Evolutionary conservation across 2,329 filamentous ascomycete species (phyloP).

Genomic region (Colletotrichum camelliae): DNA sequence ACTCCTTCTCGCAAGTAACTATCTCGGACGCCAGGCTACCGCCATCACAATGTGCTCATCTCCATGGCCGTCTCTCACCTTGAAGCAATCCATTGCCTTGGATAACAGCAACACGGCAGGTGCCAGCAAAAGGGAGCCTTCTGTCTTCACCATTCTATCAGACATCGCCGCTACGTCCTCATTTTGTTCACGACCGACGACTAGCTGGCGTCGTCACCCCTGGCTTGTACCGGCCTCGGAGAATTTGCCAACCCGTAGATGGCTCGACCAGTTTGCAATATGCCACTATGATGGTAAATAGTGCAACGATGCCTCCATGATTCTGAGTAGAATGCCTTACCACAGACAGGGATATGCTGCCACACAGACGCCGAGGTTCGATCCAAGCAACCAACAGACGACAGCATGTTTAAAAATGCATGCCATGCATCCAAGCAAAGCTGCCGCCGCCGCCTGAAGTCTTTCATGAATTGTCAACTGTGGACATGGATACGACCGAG

Average conservation of each 20-base stretch:
- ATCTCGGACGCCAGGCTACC: background rate
- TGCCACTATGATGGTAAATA: background rate
- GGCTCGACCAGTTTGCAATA: background rate
- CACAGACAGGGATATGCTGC: background rate
- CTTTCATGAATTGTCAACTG: background rate
- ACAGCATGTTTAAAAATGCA: background rate
- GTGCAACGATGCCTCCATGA: background rate
- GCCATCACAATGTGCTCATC: too few species aligned
- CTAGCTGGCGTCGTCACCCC: background rate
- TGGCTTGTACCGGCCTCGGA: background rate
- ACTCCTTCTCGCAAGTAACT: background rate
- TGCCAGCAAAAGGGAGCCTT: background rate
- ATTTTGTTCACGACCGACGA: background rate
- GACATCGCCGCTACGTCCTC: background rate
- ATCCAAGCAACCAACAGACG: background rate
- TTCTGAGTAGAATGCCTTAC: background rate
- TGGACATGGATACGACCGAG: background rate
- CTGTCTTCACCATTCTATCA: background rate
- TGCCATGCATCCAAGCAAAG: background rate
- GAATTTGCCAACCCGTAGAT: conserved; percentile 1
- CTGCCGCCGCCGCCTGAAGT: background rate
- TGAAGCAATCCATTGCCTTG: background rate
- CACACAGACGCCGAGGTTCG: background rate
- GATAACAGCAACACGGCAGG: background rate
- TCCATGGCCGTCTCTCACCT: background rate